Conservation (phyloP, 768 basidiomycete genomes). For the Hypholoma sublateritium region DNA sequence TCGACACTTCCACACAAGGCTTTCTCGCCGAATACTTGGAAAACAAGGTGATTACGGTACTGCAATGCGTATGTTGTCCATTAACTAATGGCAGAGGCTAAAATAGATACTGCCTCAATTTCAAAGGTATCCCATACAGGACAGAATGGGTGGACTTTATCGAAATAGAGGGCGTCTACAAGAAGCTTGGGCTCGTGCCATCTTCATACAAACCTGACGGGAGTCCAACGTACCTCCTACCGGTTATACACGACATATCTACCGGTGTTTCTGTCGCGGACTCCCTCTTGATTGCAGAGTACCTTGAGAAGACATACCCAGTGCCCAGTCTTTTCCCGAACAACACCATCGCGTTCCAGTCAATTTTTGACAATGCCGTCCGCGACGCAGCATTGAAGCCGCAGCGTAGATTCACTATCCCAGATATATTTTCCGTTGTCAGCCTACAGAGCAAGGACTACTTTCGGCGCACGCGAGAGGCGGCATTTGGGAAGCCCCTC, state of each 20-base stretch:
- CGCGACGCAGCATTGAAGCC: not conserved
- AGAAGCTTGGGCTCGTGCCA: not conserved
- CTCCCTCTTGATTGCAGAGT: not conserved
- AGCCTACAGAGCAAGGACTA: not conserved
- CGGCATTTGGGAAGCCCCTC: not conserved
- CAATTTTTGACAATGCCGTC: not conserved
- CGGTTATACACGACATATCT: not conserved
- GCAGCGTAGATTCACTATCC: not conserved
- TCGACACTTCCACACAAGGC: not conserved
- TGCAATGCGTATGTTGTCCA: not conserved
- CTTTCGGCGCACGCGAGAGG: not conserved
- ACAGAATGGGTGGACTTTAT: not conserved
- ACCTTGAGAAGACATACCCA: slow-evolving; percentile 14
- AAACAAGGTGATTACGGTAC: not conserved
- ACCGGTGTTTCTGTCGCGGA: not conserved
- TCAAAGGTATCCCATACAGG: not conserved
- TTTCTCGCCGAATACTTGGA: not conserved
- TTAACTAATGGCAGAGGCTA: not conserved
- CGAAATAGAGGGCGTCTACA: not conserved
- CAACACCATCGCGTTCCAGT: not conserved
- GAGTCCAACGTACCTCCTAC: not conserved
- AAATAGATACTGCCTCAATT: slow-evolving; percentile 1
- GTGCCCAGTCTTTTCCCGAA: not conserved
- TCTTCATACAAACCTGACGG: not conserved
- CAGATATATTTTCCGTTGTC: not conserved